phyloP scores from a whole-genome alignment of 2,329 filamentous ascomycete genomes.

The Pyricularia grisea region DNA sequence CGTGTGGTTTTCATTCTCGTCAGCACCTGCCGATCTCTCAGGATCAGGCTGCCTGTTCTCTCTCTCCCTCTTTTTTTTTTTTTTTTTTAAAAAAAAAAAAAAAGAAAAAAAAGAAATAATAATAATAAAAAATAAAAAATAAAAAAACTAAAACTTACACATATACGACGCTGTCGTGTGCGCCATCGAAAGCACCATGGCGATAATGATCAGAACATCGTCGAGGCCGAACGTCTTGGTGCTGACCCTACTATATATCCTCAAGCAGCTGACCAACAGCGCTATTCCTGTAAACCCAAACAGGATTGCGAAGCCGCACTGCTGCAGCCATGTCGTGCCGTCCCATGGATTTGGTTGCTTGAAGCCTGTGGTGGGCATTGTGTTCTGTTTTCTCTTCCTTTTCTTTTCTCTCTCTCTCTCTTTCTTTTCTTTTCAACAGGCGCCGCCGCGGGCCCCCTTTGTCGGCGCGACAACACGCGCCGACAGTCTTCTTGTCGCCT shows the following conservation, averaged over 20 bases:
- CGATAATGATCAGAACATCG: not conserved
- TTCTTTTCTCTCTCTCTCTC: too few relatives aligned
- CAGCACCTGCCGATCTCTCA: not conserved
- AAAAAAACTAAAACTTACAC: not conserved
- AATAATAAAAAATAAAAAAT: too few relatives aligned
- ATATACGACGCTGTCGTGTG: not conserved
- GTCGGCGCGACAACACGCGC: not conserved
- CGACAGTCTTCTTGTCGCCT: not conserved
- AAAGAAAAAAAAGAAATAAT: too few relatives aligned
- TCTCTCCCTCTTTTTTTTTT: too few relatives aligned
- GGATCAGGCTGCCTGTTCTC: not conserved
- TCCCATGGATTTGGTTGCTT: not conserved
- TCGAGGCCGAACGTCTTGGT: not conserved
- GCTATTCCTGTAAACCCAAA: not conserved
- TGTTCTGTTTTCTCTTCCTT: not conserved
- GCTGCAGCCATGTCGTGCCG: not conserved
- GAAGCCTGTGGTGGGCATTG: not conserved
- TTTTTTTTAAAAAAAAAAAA: too few relatives aligned
- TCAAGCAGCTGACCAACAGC: not conserved
- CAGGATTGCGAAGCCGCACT: not conserved
- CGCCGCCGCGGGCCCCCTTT: not conserved
- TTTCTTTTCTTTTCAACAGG: not conserved
- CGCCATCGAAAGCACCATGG: not conserved
- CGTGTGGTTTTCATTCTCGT: not conserved
- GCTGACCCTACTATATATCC: not conserved